phyloP scores from a whole-genome alignment of 148 eudicot species.

The Cornus florida region DNA sequence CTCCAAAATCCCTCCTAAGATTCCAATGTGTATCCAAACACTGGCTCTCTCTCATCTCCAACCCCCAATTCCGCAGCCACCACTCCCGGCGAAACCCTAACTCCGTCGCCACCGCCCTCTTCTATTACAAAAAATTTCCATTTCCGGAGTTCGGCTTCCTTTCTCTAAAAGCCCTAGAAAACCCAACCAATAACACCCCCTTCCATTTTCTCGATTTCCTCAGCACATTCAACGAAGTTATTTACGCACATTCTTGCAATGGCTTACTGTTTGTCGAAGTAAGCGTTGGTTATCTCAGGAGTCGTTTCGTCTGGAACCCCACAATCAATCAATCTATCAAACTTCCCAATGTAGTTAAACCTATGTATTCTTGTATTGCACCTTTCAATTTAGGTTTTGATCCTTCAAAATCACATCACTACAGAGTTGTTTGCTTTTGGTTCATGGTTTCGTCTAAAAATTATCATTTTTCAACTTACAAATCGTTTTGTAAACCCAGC shows the following conservation, averaged over 20 bases:
- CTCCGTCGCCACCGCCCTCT: conserved; percentile 32
- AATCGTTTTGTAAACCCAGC: conserved; percentile 7
- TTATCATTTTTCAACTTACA: conserved; percentile 16
- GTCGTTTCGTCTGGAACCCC: conserved; percentile 35
- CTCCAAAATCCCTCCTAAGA: conserved; percentile 31
- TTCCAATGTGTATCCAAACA: conserved; percentile 42
- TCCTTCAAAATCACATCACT: conserved; percentile 25
- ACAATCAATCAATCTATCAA: conserved; percentile 20
- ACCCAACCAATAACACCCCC: conserved; percentile 5
- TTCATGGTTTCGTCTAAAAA: not conserved
- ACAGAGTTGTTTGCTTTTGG: conserved; percentile 21
- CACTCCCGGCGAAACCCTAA: conserved; percentile 28
- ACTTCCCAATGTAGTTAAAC: not conserved
- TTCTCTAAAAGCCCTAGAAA: conserved; percentile 4
- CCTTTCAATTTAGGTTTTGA: conserved; percentile 44
- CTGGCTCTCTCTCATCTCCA: conserved; percentile 30
- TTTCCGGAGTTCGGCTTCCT: conserved; percentile 19
- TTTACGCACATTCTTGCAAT: conserved; percentile 27
- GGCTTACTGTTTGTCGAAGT: conserved; percentile 38
- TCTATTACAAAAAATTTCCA: conserved; percentile 20
- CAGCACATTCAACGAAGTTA: conserved; percentile 10
- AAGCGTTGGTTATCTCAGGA: not conserved
- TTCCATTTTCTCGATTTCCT: conserved; percentile 27
- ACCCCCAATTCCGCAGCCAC: conserved; percentile 35
- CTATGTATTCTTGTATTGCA: not conserved